Conservation (phyloP, 176 grass and related monocot species). For the Dendrocalamus sinicus region DNA sequence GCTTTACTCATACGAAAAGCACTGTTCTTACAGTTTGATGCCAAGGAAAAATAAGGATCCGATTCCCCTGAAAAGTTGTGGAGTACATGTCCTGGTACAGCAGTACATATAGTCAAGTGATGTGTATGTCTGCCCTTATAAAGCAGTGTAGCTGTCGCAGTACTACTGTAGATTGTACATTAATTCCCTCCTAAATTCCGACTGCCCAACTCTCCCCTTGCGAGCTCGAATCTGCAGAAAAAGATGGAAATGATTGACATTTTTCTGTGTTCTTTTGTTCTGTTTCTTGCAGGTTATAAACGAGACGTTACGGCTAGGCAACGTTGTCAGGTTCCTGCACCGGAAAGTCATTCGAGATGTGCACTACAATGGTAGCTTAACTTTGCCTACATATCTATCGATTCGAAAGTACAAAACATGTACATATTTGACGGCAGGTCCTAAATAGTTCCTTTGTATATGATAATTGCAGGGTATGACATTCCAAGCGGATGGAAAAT, state of each 20-base stretch:
- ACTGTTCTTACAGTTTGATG: conserved; percentile 16
- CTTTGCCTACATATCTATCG: not conserved
- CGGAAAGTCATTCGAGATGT: conserved; percentile 83
- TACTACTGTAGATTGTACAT: conserved; percentile 14
- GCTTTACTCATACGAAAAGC: not conserved
- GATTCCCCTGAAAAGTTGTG: not conserved
- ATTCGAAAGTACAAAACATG: not conserved
- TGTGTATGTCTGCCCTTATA: not conserved
- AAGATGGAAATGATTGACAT: not conserved
- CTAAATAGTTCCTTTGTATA: conserved; percentile 5
- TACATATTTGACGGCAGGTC: not conserved
- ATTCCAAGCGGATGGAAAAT: conserved; percentile 90
- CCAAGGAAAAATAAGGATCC: not conserved
- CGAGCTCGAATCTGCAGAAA: not conserved
- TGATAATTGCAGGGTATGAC: conserved; percentile 65
- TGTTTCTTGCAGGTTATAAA: conserved; percentile 78
- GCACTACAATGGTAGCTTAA: conserved; percentile 70
- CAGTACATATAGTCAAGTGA: not conserved
- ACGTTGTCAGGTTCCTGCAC: conserved; percentile 94
- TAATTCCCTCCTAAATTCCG: not conserved
- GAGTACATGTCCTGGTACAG: conserved; percentile 6
- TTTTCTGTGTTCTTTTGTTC: not conserved
- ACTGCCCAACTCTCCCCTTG: not conserved
- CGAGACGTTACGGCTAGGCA: conserved; percentile 91
- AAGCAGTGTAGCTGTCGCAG: not conserved